Conservation (phyloP, 1,284 basidiomycete species). For the Leccinum subrobustum region DNA sequence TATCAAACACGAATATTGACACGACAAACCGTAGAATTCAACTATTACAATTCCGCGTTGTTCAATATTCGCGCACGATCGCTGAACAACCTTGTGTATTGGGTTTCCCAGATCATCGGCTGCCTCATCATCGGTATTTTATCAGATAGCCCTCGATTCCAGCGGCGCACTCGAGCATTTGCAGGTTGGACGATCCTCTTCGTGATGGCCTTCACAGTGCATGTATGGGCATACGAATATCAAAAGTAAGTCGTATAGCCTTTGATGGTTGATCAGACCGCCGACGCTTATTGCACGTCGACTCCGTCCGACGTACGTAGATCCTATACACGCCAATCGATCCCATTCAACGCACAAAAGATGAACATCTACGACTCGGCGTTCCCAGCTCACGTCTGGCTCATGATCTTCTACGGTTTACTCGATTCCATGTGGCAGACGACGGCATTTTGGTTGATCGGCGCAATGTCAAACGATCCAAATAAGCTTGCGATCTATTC, state of each 20-base stretch:
- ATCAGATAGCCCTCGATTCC: slow-evolving; percentile 41
- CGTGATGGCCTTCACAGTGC: slow-evolving; percentile 46
- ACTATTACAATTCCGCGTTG: slow-evolving; percentile 38
- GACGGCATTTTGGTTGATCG: slow-evolving; percentile 39
- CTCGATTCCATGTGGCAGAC: slow-evolving; percentile 46
- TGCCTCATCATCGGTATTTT: slow-evolving; percentile 37
- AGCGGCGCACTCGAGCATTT: slow-evolving; percentile 48
- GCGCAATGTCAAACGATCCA: slow-evolving; percentile 40
- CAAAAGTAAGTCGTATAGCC: slow-evolving; percentile 39
- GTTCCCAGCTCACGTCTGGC: slow-evolving; percentile 34
- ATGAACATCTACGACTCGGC: slow-evolving; percentile 31
- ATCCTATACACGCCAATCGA: slow-evolving; percentile 17
- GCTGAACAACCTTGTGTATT: slow-evolving; percentile 39
- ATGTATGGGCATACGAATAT: slow-evolving; percentile 51
- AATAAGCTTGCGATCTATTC: slow-evolving; percentile 39
- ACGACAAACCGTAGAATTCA: slow-evolving; percentile 30
- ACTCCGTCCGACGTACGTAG: slow-evolving; percentile 3
- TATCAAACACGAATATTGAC: neutral
- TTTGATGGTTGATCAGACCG: neutral
- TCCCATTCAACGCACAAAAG: slow-evolving; percentile 9
- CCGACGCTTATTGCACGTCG: neutral
- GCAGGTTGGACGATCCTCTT: slow-evolving; percentile 45
- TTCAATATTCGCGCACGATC: slow-evolving; percentile 38
- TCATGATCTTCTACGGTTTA: slow-evolving; percentile 41
- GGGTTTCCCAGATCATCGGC: slow-evolving; percentile 39